Conservation (phyloP, 164 flowering plant genomes). For the Chimonanthus praecox region DNA sequence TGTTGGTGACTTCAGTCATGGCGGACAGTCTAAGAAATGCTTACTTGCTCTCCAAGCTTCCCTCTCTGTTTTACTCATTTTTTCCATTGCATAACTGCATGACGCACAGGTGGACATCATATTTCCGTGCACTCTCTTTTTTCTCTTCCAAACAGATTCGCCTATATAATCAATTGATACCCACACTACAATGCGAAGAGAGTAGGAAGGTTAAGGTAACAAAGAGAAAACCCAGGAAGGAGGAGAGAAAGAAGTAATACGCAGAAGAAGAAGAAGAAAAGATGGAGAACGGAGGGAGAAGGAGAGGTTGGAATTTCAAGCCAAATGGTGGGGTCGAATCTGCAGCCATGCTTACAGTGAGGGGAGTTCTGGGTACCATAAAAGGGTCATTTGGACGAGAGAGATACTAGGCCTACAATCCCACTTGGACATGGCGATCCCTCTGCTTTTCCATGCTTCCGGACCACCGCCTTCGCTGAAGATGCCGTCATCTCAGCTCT, state of each 20-base stretch:
- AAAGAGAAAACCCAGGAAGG: not conserved
- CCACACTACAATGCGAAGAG: not conserved
- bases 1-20: too few species aligned
- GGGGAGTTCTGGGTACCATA: slow-evolving; percentile 17
- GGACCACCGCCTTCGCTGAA: slow-evolving; percentile 23
- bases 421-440: slow-evolving; percentile 45
- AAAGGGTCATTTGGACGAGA: slow-evolving; percentile 11
- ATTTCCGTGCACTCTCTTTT: too few species aligned
- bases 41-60: too few species aligned
- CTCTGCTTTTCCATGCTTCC: slow-evolving; percentile 28
- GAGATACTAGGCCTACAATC: slow-evolving; percentile 18
- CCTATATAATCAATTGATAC: too few species aligned
- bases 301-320: slow-evolving; percentile 21
- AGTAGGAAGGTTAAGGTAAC: not conserved
- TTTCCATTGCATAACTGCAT: too few species aligned
- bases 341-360: slow-evolving; percentile 17
- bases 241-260: not conserved
- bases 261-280: not conserved
- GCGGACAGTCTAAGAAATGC: too few species aligned
- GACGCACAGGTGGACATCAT: too few species aligned
- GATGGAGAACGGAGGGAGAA: slow-evolving; percentile 5
- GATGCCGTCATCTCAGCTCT: slow-evolving; percentile 35
- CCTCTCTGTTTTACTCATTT: too few species aligned
- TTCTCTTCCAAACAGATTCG: too few species aligned
- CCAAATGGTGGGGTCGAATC: slow-evolving; percentile 15